Evolutionary conservation across 1,139 yeast species (phyloP), one percentile per base, ranked within the genome.

Genomic region (Saccharomyces hybrid): DNA sequence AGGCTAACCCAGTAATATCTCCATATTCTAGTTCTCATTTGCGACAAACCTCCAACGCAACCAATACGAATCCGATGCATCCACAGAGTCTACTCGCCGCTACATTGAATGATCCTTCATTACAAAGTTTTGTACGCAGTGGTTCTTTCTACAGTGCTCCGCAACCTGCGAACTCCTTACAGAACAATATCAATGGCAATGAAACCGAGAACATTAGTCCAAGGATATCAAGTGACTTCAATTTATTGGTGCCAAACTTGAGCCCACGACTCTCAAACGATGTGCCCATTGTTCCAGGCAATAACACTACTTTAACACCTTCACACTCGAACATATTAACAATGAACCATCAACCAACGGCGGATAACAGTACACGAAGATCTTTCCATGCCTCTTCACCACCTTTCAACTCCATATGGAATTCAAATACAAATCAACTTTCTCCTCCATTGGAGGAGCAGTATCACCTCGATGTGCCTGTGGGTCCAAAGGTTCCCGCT

Each of bases 381-480:
- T 29, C 52, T 6, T 34, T 28, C 16, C 48, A 49, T 28, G 26
- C 51, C 6, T 38, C 55, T 25, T 55, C 65, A 2, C 62, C 65
- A 32, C 56, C 60, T 11, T 61, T 61, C 31, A 61, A 57, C 49
- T 59, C 56, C 50, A 53, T 60, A 42, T 62, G 65, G 65, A 61
- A 62, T 41, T 42, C 56, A 11, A 52, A 54, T 16, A 52, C 49
- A 7, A 48, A 58, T n/a, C 53, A 58, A 11, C 28, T 58, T 5
- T 44, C 59, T 11, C 47, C 47, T 4, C 47, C 54, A 9, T 14
- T 29, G 4, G 34, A 47, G 20, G 5, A 47, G 5, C 25, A n/a
- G 6, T 42, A 28, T 20, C 31, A 29, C 9, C n/a, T 38, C 4
- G 44, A 38, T 16, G 44, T 20, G 25, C 44, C 44, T 9, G 44